Evolutionary conservation across 2,329 filamentous ascomycete genomes (phyloP), one percentile per base, ranked within the genome.

Genomic region (Epichloe bromicola): DNA sequence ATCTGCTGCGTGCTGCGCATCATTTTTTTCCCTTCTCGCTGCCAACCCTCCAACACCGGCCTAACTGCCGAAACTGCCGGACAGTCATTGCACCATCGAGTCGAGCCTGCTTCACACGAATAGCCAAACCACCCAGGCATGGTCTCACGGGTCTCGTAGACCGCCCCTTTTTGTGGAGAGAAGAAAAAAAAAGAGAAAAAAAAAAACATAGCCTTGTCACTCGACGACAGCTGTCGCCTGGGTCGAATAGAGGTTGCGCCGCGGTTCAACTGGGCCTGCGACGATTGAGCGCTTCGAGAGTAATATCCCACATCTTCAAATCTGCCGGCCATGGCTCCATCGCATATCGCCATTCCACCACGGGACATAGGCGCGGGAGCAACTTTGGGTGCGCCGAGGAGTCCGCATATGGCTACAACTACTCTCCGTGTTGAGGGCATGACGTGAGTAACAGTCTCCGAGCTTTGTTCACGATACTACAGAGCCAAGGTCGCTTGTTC

Each of bases 351-450:
- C 52, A 66, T 80, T 52, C 73, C 75, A 30, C 58, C 66, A 44
- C 65, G 65, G 65, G 72, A 70, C 43, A 54, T 59, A 39, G 58
- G 57, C 46, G 64, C 51, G 19, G 49, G 52, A 45, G 51, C 53
- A 46, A 52, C 54, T 51, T 53, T 61, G 44, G 50, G 52, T 44
- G 55, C 58, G 15, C 56, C 63, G 12, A 60, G 49, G 34, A 74
- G 76, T 37, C 71, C 76, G 54, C 81, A 84, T 64, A 85, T 94
- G 81, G 88, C 88, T 39, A 95, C 87, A 12, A 97, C 93, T 34
- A 96, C 90, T 19, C 71, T 98, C 54, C 87, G 85, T 62, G 85
- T 98, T 40, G 88, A 86, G 58, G 93, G 93, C 59, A 98, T 85
- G 82, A 85, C 82, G 77, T 81, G 71, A 75, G 75, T 76, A 40